A percentile compares a stretch with the other conserved stretches of the same genome.
These are phyloP conservation scores for Selaginella moellendorffii DNA, from an alignment of 75 land plant species.

Conservation along the genomic window DNA sequence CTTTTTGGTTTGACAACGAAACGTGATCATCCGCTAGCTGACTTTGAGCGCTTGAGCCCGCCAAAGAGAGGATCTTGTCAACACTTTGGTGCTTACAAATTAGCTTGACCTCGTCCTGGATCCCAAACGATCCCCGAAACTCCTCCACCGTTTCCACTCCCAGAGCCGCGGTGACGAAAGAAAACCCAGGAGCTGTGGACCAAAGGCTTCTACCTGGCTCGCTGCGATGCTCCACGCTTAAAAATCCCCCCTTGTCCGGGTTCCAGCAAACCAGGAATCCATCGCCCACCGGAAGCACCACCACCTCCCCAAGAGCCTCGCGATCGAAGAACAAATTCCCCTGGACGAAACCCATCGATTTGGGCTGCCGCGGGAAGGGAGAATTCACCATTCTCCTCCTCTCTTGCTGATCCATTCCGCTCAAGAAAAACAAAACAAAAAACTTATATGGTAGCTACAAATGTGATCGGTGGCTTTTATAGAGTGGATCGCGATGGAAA, in stretches of 20 bases:
- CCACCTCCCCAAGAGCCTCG: not conserved
- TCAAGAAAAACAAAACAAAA: no score
- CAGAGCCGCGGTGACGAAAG: conserved; percentile 63
- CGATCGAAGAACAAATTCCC: conserved; percentile 17
- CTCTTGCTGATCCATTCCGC: not conserved
- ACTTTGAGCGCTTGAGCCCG: not conserved
- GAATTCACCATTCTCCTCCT: conserved; percentile 7
- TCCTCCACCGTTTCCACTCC: conserved; percentile 42
- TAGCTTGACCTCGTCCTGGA: conserved; percentile 39
- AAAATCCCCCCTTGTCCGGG: conserved; percentile 24
- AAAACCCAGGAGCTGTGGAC: conserved; percentile 46
- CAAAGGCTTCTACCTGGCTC: conserved; percentile 34
- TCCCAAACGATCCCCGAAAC: conserved; percentile 63
- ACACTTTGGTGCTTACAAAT: conserved; percentile 62
- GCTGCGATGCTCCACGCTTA: conserved; percentile 36
- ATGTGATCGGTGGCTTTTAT: no score
- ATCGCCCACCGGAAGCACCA: conserved; percentile 25
- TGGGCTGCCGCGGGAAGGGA: conserved; percentile 18
- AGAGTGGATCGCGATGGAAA: no score
- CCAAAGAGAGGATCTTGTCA: conserved; percentile 24
- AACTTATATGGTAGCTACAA: no score
- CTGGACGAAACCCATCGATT: not conserved
- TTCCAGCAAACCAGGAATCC: conserved; percentile 39
- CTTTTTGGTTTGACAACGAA: not conserved
- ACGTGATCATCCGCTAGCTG: not conserved